Evolutionary conservation across 1,139 yeast species (phyloP), one percentile per base, ranked within the genome.

Genomic region (Nematodospora anomalae): DNA sequence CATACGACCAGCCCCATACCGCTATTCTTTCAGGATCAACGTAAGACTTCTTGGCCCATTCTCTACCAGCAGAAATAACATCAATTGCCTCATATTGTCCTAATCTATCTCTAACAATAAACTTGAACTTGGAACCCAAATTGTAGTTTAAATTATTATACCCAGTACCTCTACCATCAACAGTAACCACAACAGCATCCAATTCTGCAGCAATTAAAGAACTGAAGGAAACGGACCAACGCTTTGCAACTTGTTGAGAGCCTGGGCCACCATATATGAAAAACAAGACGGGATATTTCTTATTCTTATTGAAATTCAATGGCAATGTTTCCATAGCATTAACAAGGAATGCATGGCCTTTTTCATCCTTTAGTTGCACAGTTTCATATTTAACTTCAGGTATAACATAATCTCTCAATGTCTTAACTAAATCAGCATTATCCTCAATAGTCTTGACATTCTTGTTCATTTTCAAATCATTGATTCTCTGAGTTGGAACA

Each of bases 1-100:
- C 94, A 52, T 83, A 84, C 2, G 89, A 82, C 90, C 92, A 84
- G 5, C 94, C 94, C 80, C 88, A 84, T 36, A 84, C 76, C 2
- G 87, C 86, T 9, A 83, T 76, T 44, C 77, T 68, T 3, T 65
- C 62, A 6, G 62, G 52, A 54, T 84, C 86, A 28, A 83, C 82
- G 49, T 76, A 84, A 2, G 71, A 47, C 43, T 72, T 73, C 6
- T 60, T 35, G 1, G 72, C 63, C 80, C 87, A 84, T 2, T 68
- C 44, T 42, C 72, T 72, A 1, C 85, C 92, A 4, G 89, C 87
- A 0, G 74, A 62, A 21, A 84, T 79, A 57, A 84, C 90, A 56
- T 84, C 94, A 23, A 64, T 53, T 3, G 86, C 83, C 55, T 84
- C 94, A 50, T 70, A 76, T 44, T 79, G 64, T 3, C 92, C 90